Evolutionary conservation across 1,284 basidiomycete species (phyloP).

Genomic region (Cryptococcus deneoformans): DNA sequence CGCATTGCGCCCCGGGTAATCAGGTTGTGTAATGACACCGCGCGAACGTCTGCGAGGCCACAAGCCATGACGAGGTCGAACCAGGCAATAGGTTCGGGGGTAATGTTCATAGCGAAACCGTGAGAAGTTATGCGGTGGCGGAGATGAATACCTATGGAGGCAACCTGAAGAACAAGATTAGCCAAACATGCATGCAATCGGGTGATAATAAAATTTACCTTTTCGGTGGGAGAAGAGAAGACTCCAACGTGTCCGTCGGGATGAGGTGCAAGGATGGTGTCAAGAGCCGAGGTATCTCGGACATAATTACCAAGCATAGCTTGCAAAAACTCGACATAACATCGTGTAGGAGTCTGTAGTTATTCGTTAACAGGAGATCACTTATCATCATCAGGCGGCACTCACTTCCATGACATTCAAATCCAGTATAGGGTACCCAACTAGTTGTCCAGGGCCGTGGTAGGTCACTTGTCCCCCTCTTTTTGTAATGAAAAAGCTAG

Average conservation of each 20-base stretch:
- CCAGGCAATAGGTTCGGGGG: conserved; percentile 72
- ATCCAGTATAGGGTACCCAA: conserved; percentile 93
- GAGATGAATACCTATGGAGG: conserved; percentile 94
- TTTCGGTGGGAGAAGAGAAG: conserved; percentile 60
- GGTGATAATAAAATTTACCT: conserved; percentile 24
- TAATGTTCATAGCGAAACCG: conserved; percentile 92
- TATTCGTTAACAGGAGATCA: background rate
- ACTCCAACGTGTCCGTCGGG: conserved; percentile 51
- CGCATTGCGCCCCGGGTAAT: conserved; percentile 7
- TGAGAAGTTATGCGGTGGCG: conserved; percentile 91
- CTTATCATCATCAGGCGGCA: background rate
- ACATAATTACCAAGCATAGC: conserved; percentile 44
- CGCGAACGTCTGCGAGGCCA: conserved; percentile 75
- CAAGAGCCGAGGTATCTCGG: conserved; percentile 23
- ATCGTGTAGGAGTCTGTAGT: conserved; percentile 49
- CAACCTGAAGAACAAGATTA: conserved; percentile 60
- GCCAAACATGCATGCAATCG: background rate
- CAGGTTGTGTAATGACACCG: conserved; percentile 51
- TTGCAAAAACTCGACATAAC: conserved; percentile 54
- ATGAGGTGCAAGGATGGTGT: conserved; percentile 45
- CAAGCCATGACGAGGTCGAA: conserved; percentile 89
- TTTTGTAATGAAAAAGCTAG: conserved; percentile 78
- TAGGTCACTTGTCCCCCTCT: conserved; percentile 80
- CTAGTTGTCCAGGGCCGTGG: conserved; percentile 96
- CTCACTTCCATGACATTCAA: conserved; percentile 58